Base-by-base conservation (phyloP, 495 filamentous ascomycete species). In the Penicillium dipodomyicola region DNA sequence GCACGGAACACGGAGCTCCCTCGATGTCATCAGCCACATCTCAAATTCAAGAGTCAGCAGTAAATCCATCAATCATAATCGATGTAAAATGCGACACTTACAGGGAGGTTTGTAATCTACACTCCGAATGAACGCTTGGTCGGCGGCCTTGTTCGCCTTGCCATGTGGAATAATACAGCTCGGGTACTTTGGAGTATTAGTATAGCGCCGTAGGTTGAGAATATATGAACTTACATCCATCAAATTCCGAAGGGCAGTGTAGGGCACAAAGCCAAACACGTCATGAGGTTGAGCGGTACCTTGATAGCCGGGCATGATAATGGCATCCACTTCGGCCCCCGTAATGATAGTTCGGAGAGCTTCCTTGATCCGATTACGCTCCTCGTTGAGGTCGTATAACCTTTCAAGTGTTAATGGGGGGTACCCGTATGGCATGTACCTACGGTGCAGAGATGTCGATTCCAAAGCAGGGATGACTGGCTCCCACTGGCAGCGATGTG, bases 401-500 rank as follows among this genome's bases (percentile, higher is more conserved):
- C n/a, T 47, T 4, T 61, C 57, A 11, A 66, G 47, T 3, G 55
- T 58, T n/a, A 60, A 30, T 10, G 49, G 58, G 0, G 61, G 48
- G 37, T 57, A 54, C 1, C 59, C 56, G 20, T 52, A 47, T 33
- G 35, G 52, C 52, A 64, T 49, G 20, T 57, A 52, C 8, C 56
- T 54, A 42, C 58, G 54, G 1, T 54, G 45, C 11, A 66, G 39
- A n/a, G 46, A 17, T 4, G 61, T 64, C 5, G 61, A 61, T 6
- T 40, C 40, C 32, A 68, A 41, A 5, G 65, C 54, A 5, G 62
- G 60, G 11, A 68, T 68, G 4, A 25, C 40, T 1, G 65, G 63
- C 22, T 69, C 66, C 66, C 66, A 41, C 66, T 59, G 14, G 47
- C 59, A 20, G 46, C 50, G 42, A 69, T 66, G 41, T 67, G 60